Percentiles rank a stretch among this genome's conserved stretches.
These are phyloP conservation scores for Phtheirospermum japonicum DNA, from an alignment of 257 asterid species.

Conservation along the genomic window DNA sequence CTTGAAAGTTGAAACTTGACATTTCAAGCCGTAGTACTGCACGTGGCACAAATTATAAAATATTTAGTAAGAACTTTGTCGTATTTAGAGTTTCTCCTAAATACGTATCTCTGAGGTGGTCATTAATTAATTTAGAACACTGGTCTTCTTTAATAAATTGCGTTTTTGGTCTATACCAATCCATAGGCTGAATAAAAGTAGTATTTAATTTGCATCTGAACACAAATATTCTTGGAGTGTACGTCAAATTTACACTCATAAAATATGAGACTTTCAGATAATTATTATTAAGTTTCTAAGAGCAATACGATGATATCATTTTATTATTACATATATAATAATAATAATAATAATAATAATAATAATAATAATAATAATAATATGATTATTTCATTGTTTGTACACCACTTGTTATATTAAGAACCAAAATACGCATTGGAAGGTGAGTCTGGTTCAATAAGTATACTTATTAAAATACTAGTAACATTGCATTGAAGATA, in stretches of 20 bases:
- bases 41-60: slow-evolving; percentile 1
- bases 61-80: background rate
- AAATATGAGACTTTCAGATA: background rate
- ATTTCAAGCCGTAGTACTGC: background rate
- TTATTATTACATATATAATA: too few species aligned
- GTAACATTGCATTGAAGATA: too few species aligned
- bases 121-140: background rate
- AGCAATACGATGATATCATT: background rate
- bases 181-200: background rate
- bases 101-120: background rate
- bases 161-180: too few species aligned
- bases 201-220: background rate
- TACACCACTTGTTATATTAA: too few species aligned
- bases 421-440: too few species aligned
- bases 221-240: background rate
- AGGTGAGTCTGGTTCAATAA: too few species aligned
- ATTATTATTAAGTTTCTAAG: background rate
- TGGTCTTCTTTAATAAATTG: background rate
- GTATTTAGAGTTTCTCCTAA: background rate
- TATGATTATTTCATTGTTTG: too few species aligned
- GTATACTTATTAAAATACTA: too few species aligned
- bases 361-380: too few species aligned
- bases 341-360: too few species aligned
- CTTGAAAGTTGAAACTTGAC: background rate
- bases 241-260: background rate